Evolutionary conservation across 192 early-diverging fungal genomes (phyloP).

Genomic region (Oehlia diaphana): DNA sequence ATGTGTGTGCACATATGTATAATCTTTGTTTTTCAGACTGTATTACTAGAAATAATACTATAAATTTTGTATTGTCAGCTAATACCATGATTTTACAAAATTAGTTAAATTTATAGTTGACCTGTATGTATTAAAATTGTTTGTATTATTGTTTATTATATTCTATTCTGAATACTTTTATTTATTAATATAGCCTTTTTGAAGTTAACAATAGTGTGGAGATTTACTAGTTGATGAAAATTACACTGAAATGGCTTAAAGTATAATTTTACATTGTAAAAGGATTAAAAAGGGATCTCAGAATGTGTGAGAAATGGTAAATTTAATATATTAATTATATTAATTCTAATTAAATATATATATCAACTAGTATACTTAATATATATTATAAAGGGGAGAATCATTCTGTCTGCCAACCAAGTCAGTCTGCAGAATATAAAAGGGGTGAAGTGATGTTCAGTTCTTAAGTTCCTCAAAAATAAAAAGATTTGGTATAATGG

Average conservation of each 20-base stretch:
- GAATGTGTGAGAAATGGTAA: conserved; percentile 9
- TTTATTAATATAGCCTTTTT: not conserved
- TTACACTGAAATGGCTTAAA: not conserved
- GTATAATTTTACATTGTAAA: not conserved
- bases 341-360: not conserved
- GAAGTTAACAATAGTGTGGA: not conserved
- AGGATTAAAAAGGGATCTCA: not conserved
- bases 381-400: not conserved
- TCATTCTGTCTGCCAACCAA: not conserved
- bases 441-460: not conserved
- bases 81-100: not conserved
- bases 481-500: not conserved
- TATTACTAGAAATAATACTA: not conserved
- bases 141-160: not conserved
- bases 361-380: not conserved
- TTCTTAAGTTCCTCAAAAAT: conserved; percentile 1
- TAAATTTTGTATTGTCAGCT: not conserved
- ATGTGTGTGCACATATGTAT: not conserved
- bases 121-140: not conserved
- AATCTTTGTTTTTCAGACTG: not conserved
- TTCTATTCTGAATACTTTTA: not conserved
- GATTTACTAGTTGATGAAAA: not conserved
- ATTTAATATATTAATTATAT: not conserved
- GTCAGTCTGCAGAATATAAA: not conserved
- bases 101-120: conserved; percentile 5